Evolutionary conservation across 2,329 filamentous ascomycete genomes (phyloP).

Genomic region (Curvularia hawaiiensis): DNA sequence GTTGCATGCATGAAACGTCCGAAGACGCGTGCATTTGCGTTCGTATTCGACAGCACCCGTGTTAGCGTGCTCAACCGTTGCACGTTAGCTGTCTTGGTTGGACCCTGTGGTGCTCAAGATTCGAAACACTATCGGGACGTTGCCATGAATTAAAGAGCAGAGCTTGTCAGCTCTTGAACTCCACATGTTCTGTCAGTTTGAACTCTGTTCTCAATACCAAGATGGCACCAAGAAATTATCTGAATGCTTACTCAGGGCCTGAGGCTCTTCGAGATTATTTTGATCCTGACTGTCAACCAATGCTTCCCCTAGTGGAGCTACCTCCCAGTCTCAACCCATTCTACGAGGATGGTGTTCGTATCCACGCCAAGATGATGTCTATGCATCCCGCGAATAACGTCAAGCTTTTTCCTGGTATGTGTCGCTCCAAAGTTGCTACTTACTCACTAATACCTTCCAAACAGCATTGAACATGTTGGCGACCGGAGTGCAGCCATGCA

Average conservation of each 20-base stretch:
- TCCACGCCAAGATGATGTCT: conserved; percentile 71
- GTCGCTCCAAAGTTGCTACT: neutral
- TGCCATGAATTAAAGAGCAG: conserved; percentile 2
- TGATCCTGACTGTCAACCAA: conserved; percentile 62
- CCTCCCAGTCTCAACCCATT: conserved; percentile 63
- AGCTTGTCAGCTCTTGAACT: neutral
- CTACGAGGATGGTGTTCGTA: conserved; percentile 62
- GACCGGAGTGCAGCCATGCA: conserved; percentile 18
- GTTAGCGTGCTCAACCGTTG: neutral
- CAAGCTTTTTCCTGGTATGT: conserved; percentile 63
- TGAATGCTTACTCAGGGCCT: conserved; percentile 64
- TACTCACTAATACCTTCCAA: neutral
- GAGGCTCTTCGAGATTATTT: conserved; percentile 64
- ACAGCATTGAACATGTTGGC: conserved; percentile 29
- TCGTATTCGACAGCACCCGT: neutral
- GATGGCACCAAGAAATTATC: conserved; percentile 18
- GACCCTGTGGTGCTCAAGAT: neutral
- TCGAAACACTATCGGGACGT: neutral
- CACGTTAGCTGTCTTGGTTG: neutral
- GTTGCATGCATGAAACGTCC: neutral
- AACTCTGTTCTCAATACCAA: neutral
- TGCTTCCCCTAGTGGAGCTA: conserved; percentile 66
- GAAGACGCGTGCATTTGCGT: neutral
- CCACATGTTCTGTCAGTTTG: neutral
- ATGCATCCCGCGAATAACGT: conserved; percentile 69